phyloP scores from a whole-genome alignment of 305 asterid species.

The Fraxinus baroniana region DNA sequence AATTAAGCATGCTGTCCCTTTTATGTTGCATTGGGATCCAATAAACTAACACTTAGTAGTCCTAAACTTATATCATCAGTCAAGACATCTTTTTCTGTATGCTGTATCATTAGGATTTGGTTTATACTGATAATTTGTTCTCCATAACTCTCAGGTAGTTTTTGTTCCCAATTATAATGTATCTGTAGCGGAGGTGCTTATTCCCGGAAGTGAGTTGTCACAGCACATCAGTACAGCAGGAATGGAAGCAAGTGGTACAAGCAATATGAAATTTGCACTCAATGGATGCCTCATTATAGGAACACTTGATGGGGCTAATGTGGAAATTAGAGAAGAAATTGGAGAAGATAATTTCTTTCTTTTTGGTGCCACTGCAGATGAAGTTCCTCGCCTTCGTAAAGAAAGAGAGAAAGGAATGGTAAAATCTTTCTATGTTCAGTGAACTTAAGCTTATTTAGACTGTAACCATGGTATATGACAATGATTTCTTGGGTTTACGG shows the following conservation, averaged over 20 bases:
- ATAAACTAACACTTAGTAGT: not conserved
- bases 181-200: constrained; percentile 96
- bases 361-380: constrained; percentile 93
- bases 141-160: constrained; percentile 57
- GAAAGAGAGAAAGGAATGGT: constrained; percentile 95
- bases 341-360: constrained; percentile 89
- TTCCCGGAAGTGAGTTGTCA: constrained; percentile 97
- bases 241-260: constrained; percentile 99
- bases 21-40: not conserved
- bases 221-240: constrained; percentile 99
- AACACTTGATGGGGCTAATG: constrained; percentile 97
- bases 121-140: not conserved
- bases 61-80: constrained; percentile 2
- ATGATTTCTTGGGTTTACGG: not conserved
- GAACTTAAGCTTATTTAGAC: constrained; percentile 8
- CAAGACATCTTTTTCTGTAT: not conserved
- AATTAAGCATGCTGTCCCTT: constrained; percentile 10
- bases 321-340: constrained; percentile 96
- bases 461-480: not conserved
- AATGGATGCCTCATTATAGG: constrained; percentile 99
- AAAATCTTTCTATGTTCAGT: constrained; percentile 20
- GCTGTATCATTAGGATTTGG: not conserved
- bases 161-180: constrained; percentile 98
- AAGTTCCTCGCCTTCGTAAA: constrained; percentile 80
- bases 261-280: constrained; percentile 98